Evolutionary conservation across 2,329 filamentous ascomycete genomes (phyloP), one percentile per base, ranked within the genome.

Genomic region (Alternaria sp.): DNA sequence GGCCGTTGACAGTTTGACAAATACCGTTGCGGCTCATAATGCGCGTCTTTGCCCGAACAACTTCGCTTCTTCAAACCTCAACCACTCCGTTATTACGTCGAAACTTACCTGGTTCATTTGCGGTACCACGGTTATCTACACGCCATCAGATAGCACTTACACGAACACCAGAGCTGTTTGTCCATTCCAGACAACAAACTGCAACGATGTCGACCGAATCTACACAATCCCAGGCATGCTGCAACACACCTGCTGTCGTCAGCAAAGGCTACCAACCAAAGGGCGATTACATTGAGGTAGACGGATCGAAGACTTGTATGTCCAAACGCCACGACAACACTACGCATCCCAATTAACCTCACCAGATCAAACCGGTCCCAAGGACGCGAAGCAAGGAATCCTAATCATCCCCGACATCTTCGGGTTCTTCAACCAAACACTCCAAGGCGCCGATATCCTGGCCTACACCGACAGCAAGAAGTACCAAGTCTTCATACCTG

Each of bases 401-500:
- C 77, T 88, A 28, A 76, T 87, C 61, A 72, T 88, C 60, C 88
- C 80, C 79, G 85, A 87, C 69, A 87, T 88, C 74, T 88, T 88
- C 71, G 86, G 86, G 51, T 88, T 85, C 81, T 88, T 85, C 76
- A 80, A 81, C 9, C 86, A 88, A 70, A 88, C 85, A 9, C 67
- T 88, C 17, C 86, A 88, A 69, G 86, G 86, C 44, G 85, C 86
- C 62, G 86, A 88, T 66, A 88, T 88, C 68, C 82, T 88, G 40
- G 84, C 86, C 28, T 77, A 80, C 66, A 80, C 82, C 33, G 82
- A 88, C 83, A 78, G 85, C 81, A 76, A 82, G 59, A 86, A 90
- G 72, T 95, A 96, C 82, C 88, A 88, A 68, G 91, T 97, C 67
- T 93, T 93, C 79, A 93, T 97, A 63, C 93, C 93, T 28, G 93